Percentiles rank a stretch among this genome's conserved stretches.
These are phyloP conservation scores for Diversispora epigaea DNA, from an alignment of 192 early-diverging fungal genomes.

Conservation along the genomic window DNA sequence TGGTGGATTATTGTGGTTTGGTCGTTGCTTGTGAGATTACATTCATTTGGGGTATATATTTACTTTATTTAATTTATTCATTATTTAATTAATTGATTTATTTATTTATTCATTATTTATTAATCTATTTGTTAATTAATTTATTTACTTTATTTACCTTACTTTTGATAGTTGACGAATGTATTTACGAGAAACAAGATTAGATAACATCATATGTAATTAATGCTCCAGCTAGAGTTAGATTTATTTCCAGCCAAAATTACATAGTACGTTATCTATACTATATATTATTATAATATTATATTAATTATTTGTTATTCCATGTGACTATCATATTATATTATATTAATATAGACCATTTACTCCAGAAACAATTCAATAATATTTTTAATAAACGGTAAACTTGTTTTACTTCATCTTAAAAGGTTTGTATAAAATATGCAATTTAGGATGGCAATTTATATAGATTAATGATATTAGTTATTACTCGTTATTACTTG, in stretches of 20 bases:
- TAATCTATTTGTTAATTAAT: no score
- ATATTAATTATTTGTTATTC: no score
- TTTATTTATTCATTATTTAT: no score
- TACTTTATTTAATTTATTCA: neutral
- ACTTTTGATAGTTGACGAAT: constrained; percentile 36
- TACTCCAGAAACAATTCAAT: constrained; percentile 52
- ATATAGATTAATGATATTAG: neutral
- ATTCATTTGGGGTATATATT: constrained; percentile 36
- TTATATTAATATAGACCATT: constrained; percentile 30
- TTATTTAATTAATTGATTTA: no score
- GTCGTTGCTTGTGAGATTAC: constrained; percentile 58
- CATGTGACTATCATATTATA: neutral
- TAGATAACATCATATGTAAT: constrained; percentile 67
- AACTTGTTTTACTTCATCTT: constrained; percentile 62
- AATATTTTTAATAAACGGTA: constrained; percentile 65
- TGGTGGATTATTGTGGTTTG: constrained; percentile 79
- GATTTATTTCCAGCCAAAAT: constrained; percentile 43
- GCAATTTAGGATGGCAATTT: constrained; percentile 16
- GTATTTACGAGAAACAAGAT: constrained; percentile 70
- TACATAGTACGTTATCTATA: constrained; percentile 35
- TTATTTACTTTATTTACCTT: no score
- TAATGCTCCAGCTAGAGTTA: constrained; percentile 45
- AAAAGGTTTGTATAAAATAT: constrained; percentile 38
- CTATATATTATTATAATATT: no score
- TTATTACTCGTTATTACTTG: no score